These are phyloP conservation scores for Byssochlamys sp. DNA, from an alignment of 2,329 filamentous ascomycete genomes.

Conservation along the genomic window DNA sequence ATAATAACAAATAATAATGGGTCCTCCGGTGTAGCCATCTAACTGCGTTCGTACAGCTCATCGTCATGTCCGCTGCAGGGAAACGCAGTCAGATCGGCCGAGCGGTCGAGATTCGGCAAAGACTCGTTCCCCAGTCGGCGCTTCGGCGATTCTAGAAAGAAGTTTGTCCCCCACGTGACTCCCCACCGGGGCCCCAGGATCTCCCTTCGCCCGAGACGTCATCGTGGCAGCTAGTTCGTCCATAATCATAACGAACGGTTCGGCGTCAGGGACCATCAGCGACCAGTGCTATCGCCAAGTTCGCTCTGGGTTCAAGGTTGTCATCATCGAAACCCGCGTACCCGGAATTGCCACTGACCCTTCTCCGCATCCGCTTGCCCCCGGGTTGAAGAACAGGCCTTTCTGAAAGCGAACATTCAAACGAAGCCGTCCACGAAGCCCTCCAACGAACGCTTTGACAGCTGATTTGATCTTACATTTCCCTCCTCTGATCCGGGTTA, in stretches of 20 bases:
- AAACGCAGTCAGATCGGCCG: not conserved
- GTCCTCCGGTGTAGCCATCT: not conserved
- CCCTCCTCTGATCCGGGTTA: not conserved
- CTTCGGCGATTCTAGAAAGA: not conserved
- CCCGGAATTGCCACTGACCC: not conserved
- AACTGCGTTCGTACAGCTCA: not conserved
- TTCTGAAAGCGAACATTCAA: not conserved
- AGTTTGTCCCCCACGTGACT: not conserved
- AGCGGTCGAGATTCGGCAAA: not conserved
- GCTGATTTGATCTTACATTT: not conserved
- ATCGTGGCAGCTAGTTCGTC: not conserved
- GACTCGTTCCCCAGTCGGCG: not conserved
- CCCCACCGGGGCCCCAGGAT: not conserved
- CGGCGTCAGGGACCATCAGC: not conserved
- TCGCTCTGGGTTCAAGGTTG: not conserved
- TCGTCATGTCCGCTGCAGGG: not conserved
- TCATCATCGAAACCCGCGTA: not conserved
- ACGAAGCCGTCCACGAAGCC: not conserved
- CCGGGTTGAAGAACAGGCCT: not conserved
- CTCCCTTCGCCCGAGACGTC: conserved; percentile 4
- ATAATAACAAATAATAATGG: no score
- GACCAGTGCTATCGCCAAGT: not conserved
- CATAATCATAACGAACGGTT: not conserved
- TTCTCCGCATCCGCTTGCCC: not conserved
- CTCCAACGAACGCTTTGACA: not conserved